These are phyloP conservation scores for Globisporangium uncinulatum DNA, from an alignment of 352 stramenopile genomes.

Conservation along the genomic window DNA sequence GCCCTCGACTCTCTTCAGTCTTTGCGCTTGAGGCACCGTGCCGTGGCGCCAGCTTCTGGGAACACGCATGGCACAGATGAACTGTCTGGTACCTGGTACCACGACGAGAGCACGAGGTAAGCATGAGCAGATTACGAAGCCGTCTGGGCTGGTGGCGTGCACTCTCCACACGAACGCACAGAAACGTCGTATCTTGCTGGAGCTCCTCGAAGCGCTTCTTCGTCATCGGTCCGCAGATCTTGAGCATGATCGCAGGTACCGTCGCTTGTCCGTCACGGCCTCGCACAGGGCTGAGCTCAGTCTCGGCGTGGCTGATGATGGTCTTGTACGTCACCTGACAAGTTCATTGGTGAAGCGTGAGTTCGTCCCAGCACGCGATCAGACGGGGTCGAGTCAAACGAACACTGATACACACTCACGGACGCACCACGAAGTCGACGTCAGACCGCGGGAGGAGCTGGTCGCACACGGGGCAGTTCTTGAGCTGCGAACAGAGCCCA, in stretches of 20 bases:
- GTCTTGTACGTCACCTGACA: conserved; percentile 35
- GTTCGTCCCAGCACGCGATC: not conserved
- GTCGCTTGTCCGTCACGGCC: conserved; percentile 9
- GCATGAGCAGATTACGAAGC: not conserved
- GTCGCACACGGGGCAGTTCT: conserved; percentile 35
- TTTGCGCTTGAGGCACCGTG: conserved; percentile 1
- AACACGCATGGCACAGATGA: conserved; percentile 32
- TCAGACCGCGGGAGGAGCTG: conserved; percentile 28
- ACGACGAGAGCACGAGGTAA: too few species aligned
- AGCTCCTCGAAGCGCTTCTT: conserved; percentile 36
- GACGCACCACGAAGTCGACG: conserved; percentile 37
- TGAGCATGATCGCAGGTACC: conserved; percentile 29
- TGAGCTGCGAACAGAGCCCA: conserved; percentile 27
- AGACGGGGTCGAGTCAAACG: not conserved
- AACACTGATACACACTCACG: not conserved
- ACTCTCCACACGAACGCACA: conserved; percentile 19
- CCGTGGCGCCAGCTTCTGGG: conserved; percentile 21
- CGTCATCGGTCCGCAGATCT: conserved; percentile 24
- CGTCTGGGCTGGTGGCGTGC: not conserved
- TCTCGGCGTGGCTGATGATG: conserved; percentile 34
- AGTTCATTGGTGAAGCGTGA: not conserved
- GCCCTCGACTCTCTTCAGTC: not conserved
- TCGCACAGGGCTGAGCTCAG: conserved; percentile 8
- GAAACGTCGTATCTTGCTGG: conserved; percentile 28
- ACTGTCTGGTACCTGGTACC: conserved; percentile 34